Conservation (phyloP, 2,329 filamentous ascomycete genomes). For the Colletotrichum cereale region DNA sequence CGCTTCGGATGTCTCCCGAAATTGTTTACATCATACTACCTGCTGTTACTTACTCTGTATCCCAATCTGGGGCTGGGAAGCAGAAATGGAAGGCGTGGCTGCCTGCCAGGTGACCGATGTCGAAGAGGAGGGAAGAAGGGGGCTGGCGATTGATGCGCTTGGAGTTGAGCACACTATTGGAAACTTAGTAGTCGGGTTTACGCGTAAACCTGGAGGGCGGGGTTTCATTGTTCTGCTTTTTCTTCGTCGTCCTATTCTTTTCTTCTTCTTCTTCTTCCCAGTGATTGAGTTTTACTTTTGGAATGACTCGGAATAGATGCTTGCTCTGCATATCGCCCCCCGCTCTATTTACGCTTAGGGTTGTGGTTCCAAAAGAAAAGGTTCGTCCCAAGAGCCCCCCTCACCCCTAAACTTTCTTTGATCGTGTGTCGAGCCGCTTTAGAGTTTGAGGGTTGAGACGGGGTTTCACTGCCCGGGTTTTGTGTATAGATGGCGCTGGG, state of each 20-base stretch:
- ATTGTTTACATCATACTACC: not conserved
- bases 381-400: conserved; percentile 1
- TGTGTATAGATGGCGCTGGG: not conserved
- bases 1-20: not conserved
- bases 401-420: not conserved
- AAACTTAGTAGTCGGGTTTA: not conserved
- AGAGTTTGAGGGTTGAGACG: not conserved
- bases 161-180: not conserved
- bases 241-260: not conserved
- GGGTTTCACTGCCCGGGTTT: not conserved
- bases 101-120: too few species aligned
- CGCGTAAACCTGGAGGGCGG: not conserved
- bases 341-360: not conserved
- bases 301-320: not conserved
- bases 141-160: not conserved
- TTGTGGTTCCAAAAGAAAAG: not conserved
- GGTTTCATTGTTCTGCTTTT: too few species aligned
- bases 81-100: too few species aligned
- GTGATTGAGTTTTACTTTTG: not conserved
- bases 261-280: not conserved
- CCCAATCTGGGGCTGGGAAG: too few species aligned
- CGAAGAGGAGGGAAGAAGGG: too few species aligned
- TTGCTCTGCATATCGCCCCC: not conserved
- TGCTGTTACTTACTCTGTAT: too few species aligned
- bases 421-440: not conserved